phyloP scores from a whole-genome alignment of 2,329 filamentous ascomycete genomes.

The Harringtonia lauricola region DNA sequence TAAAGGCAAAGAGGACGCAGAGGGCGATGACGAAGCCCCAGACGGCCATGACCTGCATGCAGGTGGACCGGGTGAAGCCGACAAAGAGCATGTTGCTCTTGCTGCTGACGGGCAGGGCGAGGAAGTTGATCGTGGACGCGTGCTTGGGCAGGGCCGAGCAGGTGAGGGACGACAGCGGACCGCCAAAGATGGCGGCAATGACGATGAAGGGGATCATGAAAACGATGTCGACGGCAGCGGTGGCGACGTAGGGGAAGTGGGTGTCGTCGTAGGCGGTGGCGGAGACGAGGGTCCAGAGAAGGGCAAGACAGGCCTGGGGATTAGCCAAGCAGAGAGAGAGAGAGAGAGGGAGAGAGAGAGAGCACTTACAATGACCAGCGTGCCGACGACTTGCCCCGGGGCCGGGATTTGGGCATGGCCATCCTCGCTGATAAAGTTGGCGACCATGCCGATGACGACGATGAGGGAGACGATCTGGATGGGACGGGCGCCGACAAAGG shows the following conservation, averaged over 20 bases:
- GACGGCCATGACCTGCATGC: slow-evolving; percentile 74
- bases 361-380: slow-evolving; percentile 63
- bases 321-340: slow-evolving; percentile 7
- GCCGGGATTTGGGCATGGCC: slow-evolving; percentile 52
- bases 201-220: slow-evolving; percentile 70
- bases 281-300: slow-evolving; percentile 65
- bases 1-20: slow-evolving; percentile 59
- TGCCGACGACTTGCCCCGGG: slow-evolving; percentile 64
- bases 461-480: slow-evolving; percentile 64
- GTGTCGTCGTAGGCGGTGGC: slow-evolving; percentile 29
- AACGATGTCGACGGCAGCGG: slow-evolving; percentile 51
- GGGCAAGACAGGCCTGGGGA: slow-evolving; percentile 62
- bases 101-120: slow-evolving; percentile 26
- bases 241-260: slow-evolving; percentile 70
- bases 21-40: slow-evolving; percentile 80
- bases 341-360: neutral
- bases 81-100: slow-evolving; percentile 33
- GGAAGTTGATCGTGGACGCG: slow-evolving; percentile 33
- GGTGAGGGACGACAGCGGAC: slow-evolving; percentile 66
- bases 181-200: slow-evolving; percentile 66
- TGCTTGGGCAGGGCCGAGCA: slow-evolving; percentile 45
- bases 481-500: slow-evolving; percentile 63
- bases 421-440: slow-evolving; percentile 74
- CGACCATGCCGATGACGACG: slow-evolving; percentile 66
- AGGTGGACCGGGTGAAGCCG: slow-evolving; percentile 48